Base-by-base conservation (phyloP, 805 yeast genomes). In the Ogataea corticis region DNA sequence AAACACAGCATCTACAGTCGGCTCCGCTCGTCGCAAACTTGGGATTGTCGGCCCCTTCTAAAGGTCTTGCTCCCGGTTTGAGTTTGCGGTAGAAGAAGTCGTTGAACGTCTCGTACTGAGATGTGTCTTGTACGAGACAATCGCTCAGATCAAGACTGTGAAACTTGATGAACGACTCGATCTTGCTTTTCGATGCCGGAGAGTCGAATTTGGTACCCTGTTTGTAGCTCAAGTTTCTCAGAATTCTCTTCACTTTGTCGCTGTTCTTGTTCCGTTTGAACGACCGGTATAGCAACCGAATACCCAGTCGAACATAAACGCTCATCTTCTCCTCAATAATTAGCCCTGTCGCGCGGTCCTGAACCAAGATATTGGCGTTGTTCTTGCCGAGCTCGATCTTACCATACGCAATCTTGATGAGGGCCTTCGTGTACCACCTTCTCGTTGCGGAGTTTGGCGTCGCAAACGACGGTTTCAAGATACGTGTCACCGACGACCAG, bases 241-340 rank as follows among this genome's bases (percentile, higher is more conserved):
- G 67, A 35, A 88, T 61, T n/a, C 65, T 69, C 42, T 85, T 75
- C 31, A 87, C 75, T 50, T 82, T 71, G 49, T 72, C 81, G 31
- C 59, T 56, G 27, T 49, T 54, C 32, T 52, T 54, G 35, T 73
- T 71, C 46, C 76, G 77, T 25, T 65, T 77, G 49, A 84, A 76
- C 2, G 96, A 92, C 56, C 83, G 80, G 65, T 92, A 92, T 2
- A 92, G 69, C 35, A 92, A 66, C 35, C 97, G 66, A 42, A 92
- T 92, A 0, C 98, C 99, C 30, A 94, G 61, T 39, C 97, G 73
- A 10, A 94, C 94, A 57, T 87, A 87, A 1, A 87, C 80, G 46
- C 91, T 83, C 87, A 94, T 92, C 57, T 89, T 89, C 58, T 92
- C 99, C 62, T 92, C 98, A 59, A 86, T 66, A n/a, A 92, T 80